Percentiles rank a stretch among this genome's conserved stretches.
These are phyloP conservation scores for Paracoccidioides lutzii DNA, from an alignment of 2,329 filamentous ascomycete species.

Conservation along the genomic window DNA sequence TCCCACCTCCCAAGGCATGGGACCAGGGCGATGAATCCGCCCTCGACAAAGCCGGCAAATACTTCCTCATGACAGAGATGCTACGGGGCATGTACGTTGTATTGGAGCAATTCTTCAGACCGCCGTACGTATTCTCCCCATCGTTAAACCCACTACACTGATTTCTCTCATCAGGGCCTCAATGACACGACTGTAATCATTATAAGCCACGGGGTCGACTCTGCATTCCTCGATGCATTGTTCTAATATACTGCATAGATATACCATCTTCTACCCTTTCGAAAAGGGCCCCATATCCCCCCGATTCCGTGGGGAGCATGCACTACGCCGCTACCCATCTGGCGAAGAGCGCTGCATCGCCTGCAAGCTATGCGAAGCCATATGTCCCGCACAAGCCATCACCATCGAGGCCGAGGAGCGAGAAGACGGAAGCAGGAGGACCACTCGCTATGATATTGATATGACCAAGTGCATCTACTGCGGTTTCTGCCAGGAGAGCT, in stretches of 20 bases:
- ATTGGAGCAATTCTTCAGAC: constrained; percentile 94
- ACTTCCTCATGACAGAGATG: constrained; percentile 94
- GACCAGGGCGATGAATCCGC: constrained; percentile 64
- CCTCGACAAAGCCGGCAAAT: constrained; percentile 75
- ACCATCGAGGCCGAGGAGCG: constrained; percentile 99
- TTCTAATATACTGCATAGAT: constrained; percentile 41
- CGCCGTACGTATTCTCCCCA: constrained; percentile 58
- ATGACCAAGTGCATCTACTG: constrained; percentile 99
- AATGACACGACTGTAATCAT: neutral
- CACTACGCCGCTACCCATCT: constrained; percentile 86
- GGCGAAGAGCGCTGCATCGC: constrained; percentile 98
- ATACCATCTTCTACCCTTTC: constrained; percentile 97
- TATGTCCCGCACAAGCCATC: constrained; percentile 96
- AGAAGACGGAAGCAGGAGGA: constrained; percentile 85
- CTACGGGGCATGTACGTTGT: constrained; percentile 94
- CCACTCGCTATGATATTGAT: constrained; percentile 96
- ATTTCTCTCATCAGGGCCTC: neutral
- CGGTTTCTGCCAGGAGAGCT: constrained; percentile 97
- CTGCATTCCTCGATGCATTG: neutral
- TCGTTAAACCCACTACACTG: constrained; percentile 1
- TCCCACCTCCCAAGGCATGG: constrained; percentile 62
- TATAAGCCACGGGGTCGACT: neutral
- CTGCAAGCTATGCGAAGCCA: constrained; percentile 98
- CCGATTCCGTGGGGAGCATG: constrained; percentile 95
- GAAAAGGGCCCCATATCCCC: constrained; percentile 98